These are phyloP conservation scores for Emericellopsis atlantica DNA, from an alignment of 2,329 filamentous ascomycete species.

Conservation along the genomic window DNA sequence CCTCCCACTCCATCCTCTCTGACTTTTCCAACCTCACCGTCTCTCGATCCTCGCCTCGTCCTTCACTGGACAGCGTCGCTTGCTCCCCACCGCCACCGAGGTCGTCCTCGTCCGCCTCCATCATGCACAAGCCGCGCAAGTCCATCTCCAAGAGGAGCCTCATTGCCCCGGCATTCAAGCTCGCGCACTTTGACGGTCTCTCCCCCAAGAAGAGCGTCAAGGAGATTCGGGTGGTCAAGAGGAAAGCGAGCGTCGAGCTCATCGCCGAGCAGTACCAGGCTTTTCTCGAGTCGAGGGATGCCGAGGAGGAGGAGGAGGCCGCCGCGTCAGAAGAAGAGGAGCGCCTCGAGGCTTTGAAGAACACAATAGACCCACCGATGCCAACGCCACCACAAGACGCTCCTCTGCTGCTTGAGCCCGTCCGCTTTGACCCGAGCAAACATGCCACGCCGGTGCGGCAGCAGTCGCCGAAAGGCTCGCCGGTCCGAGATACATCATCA, in stretches of 20 bases:
- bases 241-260: conserved; percentile 24
- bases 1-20: not conserved
- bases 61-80: not conserved
- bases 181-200: conserved; percentile 27
- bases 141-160: conserved; percentile 12
- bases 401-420: not conserved
- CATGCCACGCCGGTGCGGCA: not conserved
- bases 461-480: not conserved
- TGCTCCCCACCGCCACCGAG: not conserved
- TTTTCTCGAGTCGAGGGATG: conserved; percentile 17
- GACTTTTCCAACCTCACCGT: not conserved
- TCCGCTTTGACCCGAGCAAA: not conserved
- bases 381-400: not conserved
- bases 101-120: not conserved
- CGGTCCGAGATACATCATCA: too few relatives aligned
- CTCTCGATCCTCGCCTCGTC: not conserved
- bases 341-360: not conserved
- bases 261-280: conserved; percentile 33
- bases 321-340: not conserved
- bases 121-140: conserved; percentile 1
- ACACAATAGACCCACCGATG: not conserved
- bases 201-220: not conserved
- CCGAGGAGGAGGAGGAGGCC: not conserved
- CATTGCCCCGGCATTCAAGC: conserved; percentile 31
- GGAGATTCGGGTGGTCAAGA: conserved; percentile 7